Evolutionary conservation across 345 rosid genomes (phyloP), one percentile per base, ranked within the genome.

Genomic region (Aegle marmelos): DNA sequence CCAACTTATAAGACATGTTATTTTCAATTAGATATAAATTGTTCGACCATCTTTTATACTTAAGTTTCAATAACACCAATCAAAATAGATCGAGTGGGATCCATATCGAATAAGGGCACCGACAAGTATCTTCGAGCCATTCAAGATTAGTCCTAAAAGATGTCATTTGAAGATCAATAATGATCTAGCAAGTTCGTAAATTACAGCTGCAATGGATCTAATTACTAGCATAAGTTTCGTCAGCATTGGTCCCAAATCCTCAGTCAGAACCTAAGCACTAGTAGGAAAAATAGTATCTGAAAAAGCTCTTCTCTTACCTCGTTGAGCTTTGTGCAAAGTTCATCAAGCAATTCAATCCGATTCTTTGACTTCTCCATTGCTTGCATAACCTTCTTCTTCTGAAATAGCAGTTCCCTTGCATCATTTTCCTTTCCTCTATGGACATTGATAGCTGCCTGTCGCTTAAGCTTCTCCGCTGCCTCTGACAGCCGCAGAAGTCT

Each of bases 361-460:
- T 83, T 76, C 86, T 85, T 93, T 0, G 98, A 91, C 76, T 85
- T 90, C 77, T 93, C 95, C 73, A 95, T 81, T 45, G 97, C 98
- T 48, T 88, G 85, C 91, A 91, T 79, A 70, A 95, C 92, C 83
- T 86, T 95, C 86, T 91, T 90, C 91, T 93, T 95, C 88, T 95
- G 98, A 78, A 85, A 79, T 74, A 93, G 95, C 30, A 91, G 70
- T 24, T 91, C 92, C 81, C 93, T 89, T 6, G 98, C 98, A 61
- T 93, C 97, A 81, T 88, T 83, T 71, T 90, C 98, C 76, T 87
- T 89, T 48, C 98, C 97, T 7, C 81, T 88, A 68, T 82, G 85
- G 78, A 95, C 81, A 80, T 82, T 85, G 11, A 90, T 68, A 79
- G 93, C 85, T 37, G 98, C 98, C 88, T 90, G 93, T 19, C 84